phyloP scores from a whole-genome alignment of 2,329 filamentous ascomycete species.

The Bipolaris sorokiniana region DNA sequence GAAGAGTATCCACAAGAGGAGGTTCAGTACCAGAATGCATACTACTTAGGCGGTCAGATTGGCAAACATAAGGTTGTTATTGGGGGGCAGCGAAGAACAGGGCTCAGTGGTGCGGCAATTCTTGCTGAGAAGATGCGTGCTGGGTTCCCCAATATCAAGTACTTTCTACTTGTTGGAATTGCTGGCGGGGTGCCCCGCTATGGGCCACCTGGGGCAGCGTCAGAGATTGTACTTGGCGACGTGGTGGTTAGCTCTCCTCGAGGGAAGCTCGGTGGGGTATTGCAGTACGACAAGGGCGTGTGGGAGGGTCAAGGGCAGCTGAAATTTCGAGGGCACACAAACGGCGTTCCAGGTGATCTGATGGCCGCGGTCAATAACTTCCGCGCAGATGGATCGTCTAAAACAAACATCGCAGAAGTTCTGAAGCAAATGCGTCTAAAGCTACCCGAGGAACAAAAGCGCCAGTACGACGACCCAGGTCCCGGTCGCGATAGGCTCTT shows the following conservation, averaged over 20 bases:
- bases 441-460: conserved; percentile 10
- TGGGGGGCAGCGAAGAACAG: conserved; percentile 12
- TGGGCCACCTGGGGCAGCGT: conserved; percentile 15
- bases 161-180: conserved; percentile 28
- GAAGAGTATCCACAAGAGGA: conserved; percentile 23
- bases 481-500: conserved; percentile 14
- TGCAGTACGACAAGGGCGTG: conserved; percentile 28
- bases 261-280: conserved; percentile 23
- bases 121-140: conserved; percentile 21
- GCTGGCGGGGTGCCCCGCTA: conserved; percentile 27
- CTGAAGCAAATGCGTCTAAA: conserved; percentile 22
- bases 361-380: conserved; percentile 19
- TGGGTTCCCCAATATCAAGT: conserved; percentile 21
- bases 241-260: conserved; percentile 27
- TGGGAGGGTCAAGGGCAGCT: conserved; percentile 21
- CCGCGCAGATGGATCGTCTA: conserved; percentile 7
- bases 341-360: conserved; percentile 18
- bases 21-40: conserved; percentile 2
- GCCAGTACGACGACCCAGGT: conserved; percentile 18
- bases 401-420: conserved; percentile 10
- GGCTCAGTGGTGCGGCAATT: conserved; percentile 1
- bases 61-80: conserved; percentile 21
- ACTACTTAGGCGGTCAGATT: conserved; percentile 18
- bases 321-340: conserved; percentile 15
- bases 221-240: conserved; percentile 29